These are phyloP conservation scores for Mitragyna speciosa DNA, from an alignment of 257 asterid species.

Conservation along the genomic window DNA sequence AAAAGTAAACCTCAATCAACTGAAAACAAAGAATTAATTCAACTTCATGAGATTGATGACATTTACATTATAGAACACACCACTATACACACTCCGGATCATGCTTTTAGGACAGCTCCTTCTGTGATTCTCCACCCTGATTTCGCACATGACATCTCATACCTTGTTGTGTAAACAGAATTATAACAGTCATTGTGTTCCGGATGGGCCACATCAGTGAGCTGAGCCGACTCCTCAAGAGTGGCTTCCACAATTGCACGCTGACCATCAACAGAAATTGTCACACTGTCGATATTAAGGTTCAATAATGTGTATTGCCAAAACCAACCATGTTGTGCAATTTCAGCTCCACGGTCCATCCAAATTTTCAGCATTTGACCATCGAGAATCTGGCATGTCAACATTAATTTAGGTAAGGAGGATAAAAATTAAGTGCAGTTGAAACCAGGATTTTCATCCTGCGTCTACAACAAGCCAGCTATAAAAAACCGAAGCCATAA, in stretches of 20 bases:
- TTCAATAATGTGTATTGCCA: conserved; percentile 73
- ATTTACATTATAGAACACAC: conserved; percentile 31
- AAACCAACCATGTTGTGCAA: conserved; percentile 84
- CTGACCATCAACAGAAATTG: conserved; percentile 79
- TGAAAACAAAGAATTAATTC: not conserved
- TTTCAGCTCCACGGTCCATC: conserved; percentile 81
- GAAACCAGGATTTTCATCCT: not conserved
- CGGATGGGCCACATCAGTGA: conserved; percentile 72
- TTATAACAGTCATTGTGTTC: conserved; percentile 70
- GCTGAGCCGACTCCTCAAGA: conserved; percentile 78
- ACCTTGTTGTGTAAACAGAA: conserved; percentile 76
- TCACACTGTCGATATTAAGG: conserved; percentile 81
- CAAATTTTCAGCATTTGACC: conserved; percentile 95
- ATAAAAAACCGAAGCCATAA: not conserved
- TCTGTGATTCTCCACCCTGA: conserved; percentile 93
- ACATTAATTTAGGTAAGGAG: not conserved
- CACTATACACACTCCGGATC: conserved; percentile 17
- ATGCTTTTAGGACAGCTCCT: conserved; percentile 89
- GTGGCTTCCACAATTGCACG: conserved; percentile 95
- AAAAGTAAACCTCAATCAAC: not conserved
- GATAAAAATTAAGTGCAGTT: not conserved
- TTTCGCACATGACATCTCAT: conserved; percentile 59
- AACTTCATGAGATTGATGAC: not conserved
- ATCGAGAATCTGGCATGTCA: conserved; percentile 70
- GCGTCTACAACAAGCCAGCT: not conserved